phyloP scores from a whole-genome alignment of 1,284 basidiomycete genomes.

The Mycosarcoma maydis region DNA sequence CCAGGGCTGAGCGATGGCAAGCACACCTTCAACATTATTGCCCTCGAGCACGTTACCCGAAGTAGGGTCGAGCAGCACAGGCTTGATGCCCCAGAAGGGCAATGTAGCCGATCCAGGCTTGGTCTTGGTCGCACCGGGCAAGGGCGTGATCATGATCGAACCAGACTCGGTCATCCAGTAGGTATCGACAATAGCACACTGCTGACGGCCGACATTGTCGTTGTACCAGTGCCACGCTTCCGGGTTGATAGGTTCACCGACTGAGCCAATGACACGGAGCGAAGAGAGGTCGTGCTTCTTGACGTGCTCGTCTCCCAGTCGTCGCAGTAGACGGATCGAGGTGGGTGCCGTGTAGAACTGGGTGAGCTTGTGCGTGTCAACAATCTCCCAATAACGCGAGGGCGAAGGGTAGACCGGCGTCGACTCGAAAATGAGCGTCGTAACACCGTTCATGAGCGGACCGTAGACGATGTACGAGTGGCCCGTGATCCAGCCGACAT shows the following conservation, averaged over 20 bases:
- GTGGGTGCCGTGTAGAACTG: conserved; percentile 68
- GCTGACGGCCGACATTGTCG: conserved; percentile 85
- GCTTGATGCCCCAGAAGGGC: conserved; percentile 95
- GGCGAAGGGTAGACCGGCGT: conserved; percentile 97
- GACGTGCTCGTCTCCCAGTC: conserved; percentile 87
- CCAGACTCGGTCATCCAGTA: conserved; percentile 91
- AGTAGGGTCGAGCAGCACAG: conserved; percentile 85
- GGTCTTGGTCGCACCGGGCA: conserved; percentile 93
- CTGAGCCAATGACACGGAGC: conserved; percentile 87
- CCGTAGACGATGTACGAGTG: conserved; percentile 98
- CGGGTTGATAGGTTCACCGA: conserved; percentile 98
- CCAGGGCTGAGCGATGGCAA: conserved; percentile 88
- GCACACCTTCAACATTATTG: conserved; percentile 88
- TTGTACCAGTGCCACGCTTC: conserved; percentile 99
- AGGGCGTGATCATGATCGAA: conserved; percentile 90
- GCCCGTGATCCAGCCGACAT: conserved; percentile 98
- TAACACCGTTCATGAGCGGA: conserved; percentile 87
- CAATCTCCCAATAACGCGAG: conserved; percentile 95
- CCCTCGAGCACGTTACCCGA: conserved; percentile 81
- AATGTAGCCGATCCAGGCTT: conserved; percentile 97
- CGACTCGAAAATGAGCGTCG: conserved; percentile 93
- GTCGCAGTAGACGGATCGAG: conserved; percentile 84
- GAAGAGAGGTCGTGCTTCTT: conserved; percentile 83
- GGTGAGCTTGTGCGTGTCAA: conserved; percentile 90
- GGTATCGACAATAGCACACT: conserved; percentile 91